Evolutionary conservation across 768 basidiomycete genomes (phyloP).

Genomic region (Boletus huronensis): DNA sequence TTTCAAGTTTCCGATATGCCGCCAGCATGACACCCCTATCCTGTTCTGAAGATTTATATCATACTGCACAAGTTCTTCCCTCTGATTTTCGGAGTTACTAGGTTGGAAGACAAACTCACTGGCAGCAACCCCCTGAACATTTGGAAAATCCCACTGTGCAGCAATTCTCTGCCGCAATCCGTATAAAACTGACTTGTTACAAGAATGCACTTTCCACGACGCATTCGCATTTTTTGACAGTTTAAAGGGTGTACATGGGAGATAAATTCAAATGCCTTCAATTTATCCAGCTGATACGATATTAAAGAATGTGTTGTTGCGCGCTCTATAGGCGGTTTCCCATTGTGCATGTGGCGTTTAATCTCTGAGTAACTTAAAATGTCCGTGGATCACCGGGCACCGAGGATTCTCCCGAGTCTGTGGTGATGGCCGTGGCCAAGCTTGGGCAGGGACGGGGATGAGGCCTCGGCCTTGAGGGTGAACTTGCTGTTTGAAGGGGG

Average conservation of each 20-base stretch:
- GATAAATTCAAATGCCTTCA: no score
- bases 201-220: no score
- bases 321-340: background rate
- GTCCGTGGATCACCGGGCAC: background rate
- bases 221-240: no score
- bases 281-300: background rate
- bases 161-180: no score
- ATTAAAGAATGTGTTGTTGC: background rate
- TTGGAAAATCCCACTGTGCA: no score
- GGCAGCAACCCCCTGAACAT: no score
- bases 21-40: background rate
- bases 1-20: background rate
- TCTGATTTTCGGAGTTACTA: background rate
- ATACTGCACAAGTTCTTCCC: background rate
- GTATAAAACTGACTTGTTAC: no score
- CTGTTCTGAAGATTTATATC: background rate
- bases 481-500: background rate
- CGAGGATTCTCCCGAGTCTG: background rate
- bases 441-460: background rate
- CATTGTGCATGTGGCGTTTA: background rate
- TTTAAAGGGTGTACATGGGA: background rate
- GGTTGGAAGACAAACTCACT: background rate
- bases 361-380: background rate
- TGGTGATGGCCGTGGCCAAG: background rate
- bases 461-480: background rate